phyloP scores from a whole-genome alignment of 805 yeast species.

The Metschnikowia proteae region DNA sequence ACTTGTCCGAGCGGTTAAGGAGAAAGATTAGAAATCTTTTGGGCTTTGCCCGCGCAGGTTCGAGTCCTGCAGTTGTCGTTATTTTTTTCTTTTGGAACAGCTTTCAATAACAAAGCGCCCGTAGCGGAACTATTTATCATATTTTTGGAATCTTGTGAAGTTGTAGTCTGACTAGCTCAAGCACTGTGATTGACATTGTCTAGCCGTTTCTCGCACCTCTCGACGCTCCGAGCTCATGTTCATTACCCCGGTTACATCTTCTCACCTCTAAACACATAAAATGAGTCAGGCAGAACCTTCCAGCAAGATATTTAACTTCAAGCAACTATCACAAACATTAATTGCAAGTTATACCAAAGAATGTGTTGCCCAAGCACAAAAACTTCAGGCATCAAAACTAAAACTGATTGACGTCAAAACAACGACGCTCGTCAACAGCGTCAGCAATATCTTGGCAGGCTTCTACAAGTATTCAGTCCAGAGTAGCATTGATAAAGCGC shows the following conservation, averaged over 20 bases:
- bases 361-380: conserved; percentile 4
- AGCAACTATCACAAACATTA: conserved; percentile 9
- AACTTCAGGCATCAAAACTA: neutral
- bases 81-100: conserved; percentile 25
- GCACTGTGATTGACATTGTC: too few relatives aligned
- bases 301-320: conserved; percentile 8
- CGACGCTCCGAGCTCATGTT: neutral
- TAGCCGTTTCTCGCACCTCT: neutral
- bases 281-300: neutral
- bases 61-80: conserved; percentile 73
- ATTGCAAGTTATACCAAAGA: conserved; percentile 10
- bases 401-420: neutral
- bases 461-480: conserved; percentile 14
- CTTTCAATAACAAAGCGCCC: too few relatives aligned
- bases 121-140: too few relatives aligned
- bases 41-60: conserved; percentile 80
- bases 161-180: too few relatives aligned
- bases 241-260: neutral
- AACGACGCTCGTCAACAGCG: conserved; percentile 2
- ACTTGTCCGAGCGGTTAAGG: conserved; percentile 77
- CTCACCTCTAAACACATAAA: neutral
- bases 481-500: conserved; percentile 43
- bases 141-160: too few relatives aligned
- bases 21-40: conserved; percentile 72
- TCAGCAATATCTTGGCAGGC: conserved; percentile 4